phyloP scores from a whole-genome alignment of 2,329 filamentous ascomycete genomes.

The Dissoconium aciculare region DNA sequence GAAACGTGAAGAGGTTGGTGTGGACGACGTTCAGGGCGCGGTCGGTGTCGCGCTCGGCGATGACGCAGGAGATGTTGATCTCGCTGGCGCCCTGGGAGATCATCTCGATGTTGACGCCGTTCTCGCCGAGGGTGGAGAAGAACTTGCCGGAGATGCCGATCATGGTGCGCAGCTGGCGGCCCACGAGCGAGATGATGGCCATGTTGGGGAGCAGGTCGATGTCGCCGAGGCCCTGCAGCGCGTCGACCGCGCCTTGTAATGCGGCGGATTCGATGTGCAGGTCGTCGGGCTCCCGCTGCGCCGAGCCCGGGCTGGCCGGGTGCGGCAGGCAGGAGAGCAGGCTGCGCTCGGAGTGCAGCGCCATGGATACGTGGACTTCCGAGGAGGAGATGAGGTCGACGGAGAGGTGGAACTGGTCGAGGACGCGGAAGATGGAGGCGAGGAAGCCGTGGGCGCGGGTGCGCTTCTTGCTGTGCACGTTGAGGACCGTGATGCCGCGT shows the following conservation, averaged over 20 bases:
- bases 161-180: constrained; percentile 97
- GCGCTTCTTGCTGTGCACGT: constrained; percentile 94
- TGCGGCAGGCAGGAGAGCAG: constrained; percentile 28
- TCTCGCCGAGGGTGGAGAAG: constrained; percentile 86
- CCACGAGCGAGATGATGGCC: constrained; percentile 90
- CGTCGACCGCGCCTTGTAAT: constrained; percentile 42
- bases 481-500: constrained; percentile 89
- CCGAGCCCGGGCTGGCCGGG: neutral
- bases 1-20: constrained; percentile 89
- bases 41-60: constrained; percentile 78
- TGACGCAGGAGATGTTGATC: constrained; percentile 98
- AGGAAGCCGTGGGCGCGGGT: constrained; percentile 94
- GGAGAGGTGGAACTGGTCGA: constrained; percentile 73
- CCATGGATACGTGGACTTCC: constrained; percentile 96
- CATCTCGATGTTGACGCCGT: constrained; percentile 97
- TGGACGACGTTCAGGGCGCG: constrained; percentile 92
- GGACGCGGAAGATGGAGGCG: constrained; percentile 79
- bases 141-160: constrained; percentile 77
- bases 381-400: constrained; percentile 94
- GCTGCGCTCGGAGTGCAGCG: constrained; percentile 64
- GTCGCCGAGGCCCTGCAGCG: constrained; percentile 67
- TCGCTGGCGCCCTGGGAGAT: constrained; percentile 97
- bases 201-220: constrained; percentile 83
- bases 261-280: constrained; percentile 34
- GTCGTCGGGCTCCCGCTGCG: constrained; percentile 28